phyloP scores from a whole-genome alignment of 495 filamentous ascomycete genomes.

The Aeminium ludgeri region DNA sequence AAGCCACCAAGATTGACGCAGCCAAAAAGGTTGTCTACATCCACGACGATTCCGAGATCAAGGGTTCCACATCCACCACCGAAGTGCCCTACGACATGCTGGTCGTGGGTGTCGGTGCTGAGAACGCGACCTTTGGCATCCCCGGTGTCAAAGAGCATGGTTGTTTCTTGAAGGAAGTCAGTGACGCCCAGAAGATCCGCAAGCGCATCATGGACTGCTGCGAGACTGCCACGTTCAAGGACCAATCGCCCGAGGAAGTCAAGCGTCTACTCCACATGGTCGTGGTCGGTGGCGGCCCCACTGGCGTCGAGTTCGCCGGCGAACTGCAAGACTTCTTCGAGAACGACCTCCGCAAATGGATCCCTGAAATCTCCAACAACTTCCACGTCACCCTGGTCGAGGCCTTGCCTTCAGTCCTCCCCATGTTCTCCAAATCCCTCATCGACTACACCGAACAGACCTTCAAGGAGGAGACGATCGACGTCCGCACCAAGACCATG shows the following conservation, averaged over 20 bases:
- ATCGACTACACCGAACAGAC: conserved; percentile 99
- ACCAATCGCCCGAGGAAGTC: conserved; percentile 75
- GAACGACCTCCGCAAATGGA: conserved; percentile 91
- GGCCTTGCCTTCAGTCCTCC: conserved; percentile 92
- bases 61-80: conserved; percentile 64
- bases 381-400: conserved; percentile 97
- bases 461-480: conserved; percentile 96
- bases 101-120: conserved; percentile 88
- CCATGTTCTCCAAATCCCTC: conserved; percentile 96
- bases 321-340: conserved; percentile 98
- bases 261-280: conserved; percentile 97
- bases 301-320: conserved; percentile 94
- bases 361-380: conserved; percentile 82
- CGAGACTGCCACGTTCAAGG: conserved; percentile 96
- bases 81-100: conserved; percentile 97
- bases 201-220: conserved; percentile 99
- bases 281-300: conserved; percentile 93
- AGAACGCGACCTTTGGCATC: conserved; percentile 97
- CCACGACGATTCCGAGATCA: conserved; percentile 82
- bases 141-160: conserved; percentile 86
- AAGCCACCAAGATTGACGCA: conserved; percentile 90
- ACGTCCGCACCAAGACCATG: conserved; percentile 95
- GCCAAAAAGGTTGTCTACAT: conserved; percentile 75
- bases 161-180: conserved; percentile 97
- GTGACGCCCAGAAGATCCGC: conserved; percentile 84